Evolutionary conservation across 495 filamentous ascomycete species (phyloP).

Genomic region (Xylaria acuta): DNA sequence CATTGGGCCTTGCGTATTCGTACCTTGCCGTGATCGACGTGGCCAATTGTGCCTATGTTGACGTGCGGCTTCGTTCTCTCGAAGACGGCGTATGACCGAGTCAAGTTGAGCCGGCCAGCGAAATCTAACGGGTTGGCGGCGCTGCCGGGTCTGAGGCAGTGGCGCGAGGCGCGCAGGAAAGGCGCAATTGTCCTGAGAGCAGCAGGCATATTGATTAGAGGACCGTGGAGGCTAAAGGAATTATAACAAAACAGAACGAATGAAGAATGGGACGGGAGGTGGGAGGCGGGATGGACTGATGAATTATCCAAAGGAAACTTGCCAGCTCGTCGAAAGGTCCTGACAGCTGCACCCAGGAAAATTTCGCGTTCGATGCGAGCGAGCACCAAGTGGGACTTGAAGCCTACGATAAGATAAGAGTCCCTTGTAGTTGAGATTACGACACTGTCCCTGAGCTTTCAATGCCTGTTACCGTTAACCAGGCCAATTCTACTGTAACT

Average conservation of each 20-base stretch:
- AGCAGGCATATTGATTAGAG: slow-evolving; percentile 64
- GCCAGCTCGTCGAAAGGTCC: slow-evolving; percentile 32
- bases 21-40: slow-evolving; percentile 99
- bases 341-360: slow-evolving; percentile 35
- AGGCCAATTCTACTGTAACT: no score
- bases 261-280: slow-evolving; percentile 16
- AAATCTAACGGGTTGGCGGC: slow-evolving; percentile 68
- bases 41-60: slow-evolving; percentile 98
- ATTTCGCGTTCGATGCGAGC: slow-evolving; percentile 30
- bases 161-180: slow-evolving; percentile 71
- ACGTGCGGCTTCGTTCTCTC: slow-evolving; percentile 96
- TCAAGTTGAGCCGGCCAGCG: slow-evolving; percentile 66
- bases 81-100: slow-evolving; percentile 76
- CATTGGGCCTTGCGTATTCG: slow-evolving; percentile 15
- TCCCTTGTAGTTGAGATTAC: background rate
- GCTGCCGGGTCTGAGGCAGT: slow-evolving; percentile 65
- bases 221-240: slow-evolving; percentile 38
- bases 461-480: no score
- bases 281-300: background rate
- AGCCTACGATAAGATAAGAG: slow-evolving; percentile 24
- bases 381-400: background rate
- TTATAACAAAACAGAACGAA: slow-evolving; percentile 35
- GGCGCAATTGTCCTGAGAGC: slow-evolving; percentile 70
- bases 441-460: no score
- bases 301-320: slow-evolving; percentile 15